These are phyloP conservation scores for Pseudogymnoascus sp. DNA, from an alignment of 2,329 filamentous ascomycete species.

Conservation along the genomic window DNA sequence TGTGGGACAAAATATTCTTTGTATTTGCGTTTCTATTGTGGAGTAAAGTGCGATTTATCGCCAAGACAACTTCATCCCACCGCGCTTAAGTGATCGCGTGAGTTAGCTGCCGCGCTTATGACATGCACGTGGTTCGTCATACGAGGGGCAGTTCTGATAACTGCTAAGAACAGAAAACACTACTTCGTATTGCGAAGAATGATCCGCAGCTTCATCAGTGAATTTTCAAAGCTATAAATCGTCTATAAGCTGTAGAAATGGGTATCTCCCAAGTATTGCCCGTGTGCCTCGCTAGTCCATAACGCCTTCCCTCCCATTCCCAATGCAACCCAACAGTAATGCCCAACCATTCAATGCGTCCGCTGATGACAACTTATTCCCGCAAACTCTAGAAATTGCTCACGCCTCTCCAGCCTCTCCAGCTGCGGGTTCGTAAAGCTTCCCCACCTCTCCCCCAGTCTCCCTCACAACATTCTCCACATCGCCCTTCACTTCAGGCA, in stretches of 20 bases:
- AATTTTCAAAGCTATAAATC: neutral
- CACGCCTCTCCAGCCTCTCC: neutral
- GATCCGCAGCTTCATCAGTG: neutral
- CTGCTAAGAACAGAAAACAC: neutral
- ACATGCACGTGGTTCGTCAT: slow-evolving; percentile 3
- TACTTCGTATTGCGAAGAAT: neutral
- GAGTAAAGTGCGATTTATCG: slow-evolving; percentile 8
- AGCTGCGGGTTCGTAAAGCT: neutral
- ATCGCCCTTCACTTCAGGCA: slow-evolving; percentile 26
- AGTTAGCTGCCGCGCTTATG: slow-evolving; percentile 5
- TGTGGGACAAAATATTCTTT: neutral
- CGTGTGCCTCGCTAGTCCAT: slow-evolving; percentile 4
- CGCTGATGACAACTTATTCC: neutral
- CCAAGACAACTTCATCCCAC: slow-evolving; percentile 10
- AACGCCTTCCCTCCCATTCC: neutral
- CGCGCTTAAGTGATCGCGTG: slow-evolving; percentile 8
- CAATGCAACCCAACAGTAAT: slow-evolving; percentile 1
- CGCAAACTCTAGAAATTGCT: neutral
- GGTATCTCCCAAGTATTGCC: neutral
- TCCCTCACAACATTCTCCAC: slow-evolving; percentile 20
- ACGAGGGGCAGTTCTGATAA: neutral
- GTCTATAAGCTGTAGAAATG: neutral
- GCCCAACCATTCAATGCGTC: neutral
- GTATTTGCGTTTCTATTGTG: slow-evolving; percentile 7
- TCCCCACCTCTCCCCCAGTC: slow-evolving; percentile 18